phyloP scores from a whole-genome alignment of 345 rosid species.

The Acer saccharum region DNA sequence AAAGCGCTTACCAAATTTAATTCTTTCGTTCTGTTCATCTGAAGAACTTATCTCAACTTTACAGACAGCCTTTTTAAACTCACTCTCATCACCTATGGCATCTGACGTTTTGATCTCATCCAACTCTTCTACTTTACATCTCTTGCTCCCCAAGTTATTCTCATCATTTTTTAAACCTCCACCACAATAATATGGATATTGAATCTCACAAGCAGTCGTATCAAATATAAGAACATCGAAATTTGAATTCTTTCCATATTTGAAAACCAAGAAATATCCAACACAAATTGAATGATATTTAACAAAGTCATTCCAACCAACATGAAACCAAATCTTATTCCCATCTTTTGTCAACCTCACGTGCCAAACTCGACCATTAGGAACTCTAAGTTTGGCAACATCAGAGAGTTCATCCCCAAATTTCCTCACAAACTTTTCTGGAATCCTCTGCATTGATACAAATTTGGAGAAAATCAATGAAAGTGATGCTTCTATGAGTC shows the following conservation, averaged over 20 bases:
- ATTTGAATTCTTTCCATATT: conserved; percentile 38
- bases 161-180: no score
- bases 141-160: no score
- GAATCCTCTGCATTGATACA: conserved; percentile 33
- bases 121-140: no score
- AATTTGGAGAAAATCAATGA: no score
- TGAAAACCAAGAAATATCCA: conserved; percentile 42
- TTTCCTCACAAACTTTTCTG: conserved; percentile 32
- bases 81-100: no score
- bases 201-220: conserved; percentile 40
- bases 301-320: conserved; percentile 41
- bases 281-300: conserved; percentile 28
- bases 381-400: no score
- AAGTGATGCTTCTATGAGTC: no score
- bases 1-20: no score
- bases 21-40: no score
- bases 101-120: no score
- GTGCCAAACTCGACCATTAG: conserved; percentile 19
- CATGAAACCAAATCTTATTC: conserved; percentile 35
- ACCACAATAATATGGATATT: conserved; percentile 22
- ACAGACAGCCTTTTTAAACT: no score
- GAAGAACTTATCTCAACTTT: neutral
- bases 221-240: conserved; percentile 37
- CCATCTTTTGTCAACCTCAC: conserved; percentile 32
- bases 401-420: no score